Evolutionary conservation across 2,329 filamentous ascomycete species (phyloP).

Genomic region (Fusarium odoratissimum): DNA sequence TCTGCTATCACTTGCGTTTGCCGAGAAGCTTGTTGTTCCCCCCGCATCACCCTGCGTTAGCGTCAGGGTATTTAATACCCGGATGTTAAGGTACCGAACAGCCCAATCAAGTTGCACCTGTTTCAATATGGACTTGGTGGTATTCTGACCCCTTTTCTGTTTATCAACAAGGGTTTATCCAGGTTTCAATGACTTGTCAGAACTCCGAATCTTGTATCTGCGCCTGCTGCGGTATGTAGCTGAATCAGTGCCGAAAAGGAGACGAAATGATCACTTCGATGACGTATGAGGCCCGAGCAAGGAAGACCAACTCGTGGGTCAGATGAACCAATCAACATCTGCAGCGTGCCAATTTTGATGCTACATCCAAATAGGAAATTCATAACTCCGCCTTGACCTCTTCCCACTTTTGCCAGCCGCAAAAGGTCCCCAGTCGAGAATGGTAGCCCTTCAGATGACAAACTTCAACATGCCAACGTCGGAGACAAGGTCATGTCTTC

Average conservation of each 20-base stretch:
- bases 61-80: not conserved
- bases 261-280: not conserved
- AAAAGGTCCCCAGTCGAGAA: not conserved
- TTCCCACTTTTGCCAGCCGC: not conserved
- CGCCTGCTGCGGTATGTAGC: not conserved
- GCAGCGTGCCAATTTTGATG: not conserved
- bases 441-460: no score
- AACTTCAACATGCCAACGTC: not conserved
- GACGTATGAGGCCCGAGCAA: not conserved
- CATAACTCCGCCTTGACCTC: not conserved
- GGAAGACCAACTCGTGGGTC: fast-evolving
- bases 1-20: not conserved
- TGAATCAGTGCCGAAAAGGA: not conserved
- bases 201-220: not conserved
- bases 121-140: fast-evolving
- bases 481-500: not conserved
- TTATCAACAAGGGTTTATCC: not conserved
- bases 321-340: not conserved
- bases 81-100: not conserved
- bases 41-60: not conserved
- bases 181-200: not conserved
- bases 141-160: not conserved
- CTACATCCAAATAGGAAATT: not conserved
- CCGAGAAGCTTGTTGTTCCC: not conserved
- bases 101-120: not conserved